Conservation (phyloP, 352 stramenopile species). For the Aphanomyces astaci region DNA sequence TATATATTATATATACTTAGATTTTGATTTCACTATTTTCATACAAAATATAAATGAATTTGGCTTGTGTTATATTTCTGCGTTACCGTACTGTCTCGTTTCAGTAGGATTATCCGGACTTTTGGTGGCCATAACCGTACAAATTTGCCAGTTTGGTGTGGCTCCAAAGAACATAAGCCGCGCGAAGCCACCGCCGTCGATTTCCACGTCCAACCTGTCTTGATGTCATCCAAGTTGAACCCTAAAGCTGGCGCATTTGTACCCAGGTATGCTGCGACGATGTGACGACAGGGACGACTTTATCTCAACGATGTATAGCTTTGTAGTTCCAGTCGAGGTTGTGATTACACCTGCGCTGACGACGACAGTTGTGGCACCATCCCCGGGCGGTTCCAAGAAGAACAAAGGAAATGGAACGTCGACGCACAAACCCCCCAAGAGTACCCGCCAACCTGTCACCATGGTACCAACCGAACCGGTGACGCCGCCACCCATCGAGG, state of each 20-base stretch:
- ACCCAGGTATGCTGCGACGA: constrained; percentile 42
- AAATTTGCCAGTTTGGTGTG: background rate
- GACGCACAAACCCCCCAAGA: background rate
- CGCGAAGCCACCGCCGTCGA: background rate
- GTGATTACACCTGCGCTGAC: background rate
- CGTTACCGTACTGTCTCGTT: no score
- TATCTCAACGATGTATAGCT: background rate
- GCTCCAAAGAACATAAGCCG: constrained; percentile 7
- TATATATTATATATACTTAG: no score
- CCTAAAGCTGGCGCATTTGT: constrained; percentile 79
- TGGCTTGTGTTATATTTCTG: no score
- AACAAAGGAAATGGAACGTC: constrained; percentile 15
- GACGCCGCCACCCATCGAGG: background rate
- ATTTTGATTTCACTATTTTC: no score
- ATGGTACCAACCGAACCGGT: background rate
- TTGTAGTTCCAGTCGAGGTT: background rate
- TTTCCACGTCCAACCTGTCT: no score
- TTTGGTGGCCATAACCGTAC: background rate
- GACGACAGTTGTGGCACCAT: constrained; percentile 25
- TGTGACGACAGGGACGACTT: background rate
- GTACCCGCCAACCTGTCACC: background rate
- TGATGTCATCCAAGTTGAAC: constrained; percentile 44
- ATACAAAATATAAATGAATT: no score
- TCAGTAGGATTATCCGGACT: background rate
- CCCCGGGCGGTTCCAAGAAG: constrained; percentile 24